Base-by-base conservation (phyloP, 1,284 basidiomycete species). In the Ganoderma boninense region DNA sequence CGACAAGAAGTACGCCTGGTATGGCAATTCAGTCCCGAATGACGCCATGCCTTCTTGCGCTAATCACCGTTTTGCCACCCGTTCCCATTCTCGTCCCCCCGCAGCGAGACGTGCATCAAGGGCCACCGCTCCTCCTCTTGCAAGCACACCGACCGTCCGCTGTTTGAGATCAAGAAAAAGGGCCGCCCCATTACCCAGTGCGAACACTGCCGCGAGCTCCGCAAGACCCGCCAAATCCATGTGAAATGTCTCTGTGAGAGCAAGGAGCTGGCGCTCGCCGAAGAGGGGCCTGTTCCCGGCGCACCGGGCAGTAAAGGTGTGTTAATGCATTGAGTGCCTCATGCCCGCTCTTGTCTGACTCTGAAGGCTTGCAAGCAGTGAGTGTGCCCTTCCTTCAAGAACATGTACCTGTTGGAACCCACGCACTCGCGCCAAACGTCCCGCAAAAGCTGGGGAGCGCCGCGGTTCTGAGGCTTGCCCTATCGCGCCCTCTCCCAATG, bases 1-100 rank as follows among this genome's bases (percentile, higher is more conserved):
- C 82, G 89, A 89, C 80, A 94, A 92, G 84, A 95, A 95, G 83
- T 93, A 93, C 78, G 92, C 92, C 73, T 93, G 92, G 92, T 93
- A 66, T 29, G 79, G 60, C 60, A 62, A 89, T 77, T 59, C 62
- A n/a, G n/a, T 56, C 1, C 23, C 16, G 8, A 4, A 35, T 65
- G 60, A 68, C n/a, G 44, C 63, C 32, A 62, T 71, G 13, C 32
- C 46, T 14, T 43, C 11, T 42, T 40, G 18, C 43, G 42, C 64
- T 71, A 32, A 71, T 20, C 26, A 26, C n/a, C 11, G 23, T 3
- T 35, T 35, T 57, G 29, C 54, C 18, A 14, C 23, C 14, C 26
- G 6, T 57, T 38, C 10, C 38, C 38, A 10, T 38, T 38, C 38
- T 10, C 38, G 38, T 38, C 38, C 38, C 38, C 38, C 40, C 23